Percentiles rank a stretch among this genome's conserved stretches.
These are phyloP conservation scores for Talaromyces wortmannii DNA, from an alignment of 495 filamentous ascomycete species.

Conservation along the genomic window DNA sequence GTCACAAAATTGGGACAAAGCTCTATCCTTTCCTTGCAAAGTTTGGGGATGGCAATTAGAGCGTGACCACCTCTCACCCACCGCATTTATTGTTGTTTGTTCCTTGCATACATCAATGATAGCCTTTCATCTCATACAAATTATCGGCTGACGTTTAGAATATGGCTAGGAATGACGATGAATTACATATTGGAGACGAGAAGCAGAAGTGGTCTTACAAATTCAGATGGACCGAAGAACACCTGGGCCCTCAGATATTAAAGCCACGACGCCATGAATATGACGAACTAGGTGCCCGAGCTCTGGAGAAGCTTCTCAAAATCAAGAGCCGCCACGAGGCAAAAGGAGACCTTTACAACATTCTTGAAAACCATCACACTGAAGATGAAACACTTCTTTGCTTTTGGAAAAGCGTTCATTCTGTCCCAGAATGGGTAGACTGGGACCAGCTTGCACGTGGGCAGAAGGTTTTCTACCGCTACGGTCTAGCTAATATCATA, in stretches of 20 bases:
- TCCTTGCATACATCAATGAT: neutral
- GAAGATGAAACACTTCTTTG: slow-evolving; percentile 39
- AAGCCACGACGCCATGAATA: slow-evolving; percentile 38
- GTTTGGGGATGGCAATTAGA: no score
- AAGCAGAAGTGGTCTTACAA: slow-evolving; percentile 32
- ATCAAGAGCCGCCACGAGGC: slow-evolving; percentile 23
- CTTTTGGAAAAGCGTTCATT: slow-evolving; percentile 56
- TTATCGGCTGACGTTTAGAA: neutral
- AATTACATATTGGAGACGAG: slow-evolving; percentile 5
- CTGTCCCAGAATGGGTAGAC: slow-evolving; percentile 62
- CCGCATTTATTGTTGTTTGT: neutral
- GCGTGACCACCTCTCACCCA: no score
- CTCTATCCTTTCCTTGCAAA: no score
- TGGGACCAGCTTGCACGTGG: slow-evolving; percentile 62
- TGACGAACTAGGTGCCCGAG: slow-evolving; percentile 33
- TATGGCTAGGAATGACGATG: neutral
- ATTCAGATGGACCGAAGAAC: slow-evolving; percentile 38
- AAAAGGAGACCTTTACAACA: slow-evolving; percentile 27
- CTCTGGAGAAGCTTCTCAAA: slow-evolving; percentile 32
- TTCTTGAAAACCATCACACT: slow-evolving; percentile 37
- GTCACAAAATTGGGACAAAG: no score
- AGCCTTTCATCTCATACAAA: no score
- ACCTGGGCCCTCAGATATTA: slow-evolving; percentile 29
- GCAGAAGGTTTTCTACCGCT: slow-evolving; percentile 56
- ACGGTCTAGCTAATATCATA: slow-evolving; percentile 51